Evolutionary conservation across 2,329 filamentous ascomycete species (phyloP), one percentile per base, ranked within the genome.

Genomic region (Neonectria punicea): DNA sequence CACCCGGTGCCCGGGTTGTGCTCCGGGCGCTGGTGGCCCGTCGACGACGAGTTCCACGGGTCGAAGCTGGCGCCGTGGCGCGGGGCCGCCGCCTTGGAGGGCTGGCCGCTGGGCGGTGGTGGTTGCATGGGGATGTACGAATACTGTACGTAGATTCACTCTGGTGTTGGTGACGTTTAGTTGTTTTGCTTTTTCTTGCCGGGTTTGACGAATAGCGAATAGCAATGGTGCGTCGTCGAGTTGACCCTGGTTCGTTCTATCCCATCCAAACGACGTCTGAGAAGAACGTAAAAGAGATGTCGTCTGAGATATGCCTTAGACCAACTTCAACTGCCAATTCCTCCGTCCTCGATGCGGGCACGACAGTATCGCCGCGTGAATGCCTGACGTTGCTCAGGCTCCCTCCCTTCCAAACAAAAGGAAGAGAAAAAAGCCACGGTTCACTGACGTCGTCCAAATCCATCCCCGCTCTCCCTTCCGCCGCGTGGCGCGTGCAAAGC

Each of bases 21-120:
- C 65, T 95, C 92, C 46, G 92, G 88, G 44, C 89, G 86, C 79
- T 97, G 94, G 77, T 97, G 93, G 50, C 93, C 93, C 1, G 91
- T 90, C 6, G 90, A 89, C 13, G 89, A 88, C 14, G 89, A 90
- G 79, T 93, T 93, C 89, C 89, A 92, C 5, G 88, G 84, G 77
- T 92, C 90, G 73, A 91, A 92, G 64, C 75, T 74, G 39, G 80
- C 79, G 28, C 79, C 78, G 73, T 80, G 77, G 39, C 74, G 76
- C 22, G 85, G 83, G 53, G 82, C 75, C 20, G 82, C 80, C 34
- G 80, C 77, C 64, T 74, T 79, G 61, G 76, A 67, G 0, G 75
- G 67, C 25, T 8, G 67, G 59, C 60, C 51, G 59, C 32, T 67
- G 50, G 50, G 60, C n/a, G 36, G 53, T 44, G 34, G 51, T 39